phyloP scores from a whole-genome alignment of 1,284 basidiomycete genomes.

The Leccinum olivaceoglutinosum region DNA sequence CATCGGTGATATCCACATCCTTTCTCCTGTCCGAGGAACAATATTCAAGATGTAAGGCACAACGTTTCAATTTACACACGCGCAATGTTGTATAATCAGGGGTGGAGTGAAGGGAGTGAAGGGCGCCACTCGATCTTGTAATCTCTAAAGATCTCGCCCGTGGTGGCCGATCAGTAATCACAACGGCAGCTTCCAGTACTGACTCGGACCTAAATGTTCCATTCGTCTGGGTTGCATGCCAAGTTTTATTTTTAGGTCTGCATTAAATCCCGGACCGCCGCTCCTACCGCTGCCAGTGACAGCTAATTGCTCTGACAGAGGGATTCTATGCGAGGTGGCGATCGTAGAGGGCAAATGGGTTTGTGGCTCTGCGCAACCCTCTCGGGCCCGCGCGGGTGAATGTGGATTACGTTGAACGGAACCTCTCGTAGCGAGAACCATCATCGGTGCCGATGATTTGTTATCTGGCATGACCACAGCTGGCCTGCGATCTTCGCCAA shows the following conservation, averaged over 20 bases:
- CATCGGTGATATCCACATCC: background rate
- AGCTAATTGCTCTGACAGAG: too few relatives aligned
- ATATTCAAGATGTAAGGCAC: background rate
- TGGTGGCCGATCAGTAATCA: background rate
- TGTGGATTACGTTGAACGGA: too few relatives aligned
- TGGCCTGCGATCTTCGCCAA: too few relatives aligned
- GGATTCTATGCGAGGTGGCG: too few relatives aligned
- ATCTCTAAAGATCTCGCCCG: background rate
- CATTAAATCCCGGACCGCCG: background rate
- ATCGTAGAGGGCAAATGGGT: too few relatives aligned
- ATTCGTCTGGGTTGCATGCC: background rate
- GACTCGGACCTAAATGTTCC: background rate
- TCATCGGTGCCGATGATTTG: too few relatives aligned
- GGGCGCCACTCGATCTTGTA: background rate
- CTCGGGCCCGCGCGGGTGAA: too few relatives aligned
- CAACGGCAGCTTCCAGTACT: background rate
- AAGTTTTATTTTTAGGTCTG: background rate
- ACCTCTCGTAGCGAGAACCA: too few relatives aligned
- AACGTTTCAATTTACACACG: background rate
- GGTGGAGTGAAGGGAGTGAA: background rate
- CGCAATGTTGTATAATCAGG: background rate
- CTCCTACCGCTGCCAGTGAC: too few relatives aligned
- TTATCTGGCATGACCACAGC: too few relatives aligned
- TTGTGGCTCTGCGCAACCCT: too few relatives aligned
- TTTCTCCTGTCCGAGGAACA: background rate